phyloP scores from a whole-genome alignment of 352 stramenopile genomes.

The Pythium insidiosum region DNA sequence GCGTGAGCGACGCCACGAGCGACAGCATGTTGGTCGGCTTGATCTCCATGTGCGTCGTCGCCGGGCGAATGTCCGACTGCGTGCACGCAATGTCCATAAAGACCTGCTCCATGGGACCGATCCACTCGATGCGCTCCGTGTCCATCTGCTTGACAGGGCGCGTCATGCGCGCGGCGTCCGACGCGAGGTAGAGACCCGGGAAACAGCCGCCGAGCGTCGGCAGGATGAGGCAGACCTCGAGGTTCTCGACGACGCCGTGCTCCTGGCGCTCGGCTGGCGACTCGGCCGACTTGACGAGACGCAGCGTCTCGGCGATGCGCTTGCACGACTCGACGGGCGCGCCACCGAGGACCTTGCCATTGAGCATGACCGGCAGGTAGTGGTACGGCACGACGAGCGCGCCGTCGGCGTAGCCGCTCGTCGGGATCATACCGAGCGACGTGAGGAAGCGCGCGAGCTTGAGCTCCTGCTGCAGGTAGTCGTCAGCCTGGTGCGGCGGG shows the following conservation, averaged over 20 bases:
- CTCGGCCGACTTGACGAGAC: slow-evolving; percentile 60
- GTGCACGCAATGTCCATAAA: slow-evolving; percentile 98
- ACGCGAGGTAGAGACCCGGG: slow-evolving; percentile 96
- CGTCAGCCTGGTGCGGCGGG: slow-evolving; percentile 63
- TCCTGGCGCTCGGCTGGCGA: slow-evolving; percentile 37
- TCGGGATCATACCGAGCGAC: slow-evolving; percentile 77
- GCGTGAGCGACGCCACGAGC: slow-evolving; percentile 97
- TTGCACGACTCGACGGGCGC: slow-evolving; percentile 83
- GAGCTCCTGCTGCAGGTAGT: slow-evolving; percentile 63
- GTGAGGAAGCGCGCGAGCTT: slow-evolving; percentile 73
- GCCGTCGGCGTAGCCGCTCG: slow-evolving; percentile 71
- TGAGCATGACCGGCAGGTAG: slow-evolving; percentile 94
- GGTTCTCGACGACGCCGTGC: slow-evolving; percentile 63
- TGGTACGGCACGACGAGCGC: slow-evolving; percentile 81
- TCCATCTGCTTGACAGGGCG: slow-evolving; percentile 89
- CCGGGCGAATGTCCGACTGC: slow-evolving; percentile 92
- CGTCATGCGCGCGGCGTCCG: slow-evolving; percentile 92
- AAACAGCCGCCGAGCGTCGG: slow-evolving; percentile 90
- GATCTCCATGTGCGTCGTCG: slow-evolving; percentile 98
- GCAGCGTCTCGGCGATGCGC: slow-evolving; percentile 61
- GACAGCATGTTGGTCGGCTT: slow-evolving; percentile 99
- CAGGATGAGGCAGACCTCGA: slow-evolving; percentile 79
- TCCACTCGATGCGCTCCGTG: slow-evolving; percentile 92
- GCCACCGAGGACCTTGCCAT: slow-evolving; percentile 94
- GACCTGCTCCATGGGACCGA: slow-evolving; percentile 97